These are phyloP conservation scores for Arthrobotrys musiformis DNA, from an alignment of 2,329 filamentous ascomycete species.

Conservation along the genomic window DNA sequence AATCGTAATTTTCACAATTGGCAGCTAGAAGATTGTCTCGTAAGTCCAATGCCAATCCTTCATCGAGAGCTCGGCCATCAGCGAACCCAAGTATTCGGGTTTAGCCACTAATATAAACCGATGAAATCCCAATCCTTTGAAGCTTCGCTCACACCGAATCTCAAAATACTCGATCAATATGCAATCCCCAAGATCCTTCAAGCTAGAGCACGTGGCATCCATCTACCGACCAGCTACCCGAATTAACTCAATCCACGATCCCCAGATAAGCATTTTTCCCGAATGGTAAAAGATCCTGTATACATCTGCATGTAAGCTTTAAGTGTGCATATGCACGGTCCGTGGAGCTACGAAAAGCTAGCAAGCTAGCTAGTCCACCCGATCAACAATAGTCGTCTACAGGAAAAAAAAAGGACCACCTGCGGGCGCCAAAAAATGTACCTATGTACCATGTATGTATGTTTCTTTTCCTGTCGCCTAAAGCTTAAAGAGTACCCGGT, in stretches of 20 bases:
- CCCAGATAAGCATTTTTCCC: neutral
- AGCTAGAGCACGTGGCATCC: conserved; percentile 14
- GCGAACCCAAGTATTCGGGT: neutral
- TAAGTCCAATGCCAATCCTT: no score
- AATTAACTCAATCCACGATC: no score
- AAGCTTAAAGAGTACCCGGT: neutral
- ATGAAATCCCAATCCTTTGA: neutral
- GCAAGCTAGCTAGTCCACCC: neutral
- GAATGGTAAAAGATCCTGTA: conserved; percentile 2
- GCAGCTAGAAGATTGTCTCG: no score
- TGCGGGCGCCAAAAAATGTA: no score
- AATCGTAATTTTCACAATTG: no score
- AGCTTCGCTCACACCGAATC: neutral
- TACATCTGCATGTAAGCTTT: conserved; percentile 24
- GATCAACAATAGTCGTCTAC: neutral
- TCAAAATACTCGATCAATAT: no score
- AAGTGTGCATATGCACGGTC: conserved; percentile 24
- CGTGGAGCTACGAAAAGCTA: neutral
- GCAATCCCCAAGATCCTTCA: neutral
- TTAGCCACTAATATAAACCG: neutral
- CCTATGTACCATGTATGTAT: no score
- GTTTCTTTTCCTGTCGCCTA: conserved; percentile 14
- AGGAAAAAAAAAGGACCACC: neutral
- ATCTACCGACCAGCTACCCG: neutral
- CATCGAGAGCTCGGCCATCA: no score